Conservation (phyloP, 805 yeast species). For the Torulaspora delbrueckii region DNA sequence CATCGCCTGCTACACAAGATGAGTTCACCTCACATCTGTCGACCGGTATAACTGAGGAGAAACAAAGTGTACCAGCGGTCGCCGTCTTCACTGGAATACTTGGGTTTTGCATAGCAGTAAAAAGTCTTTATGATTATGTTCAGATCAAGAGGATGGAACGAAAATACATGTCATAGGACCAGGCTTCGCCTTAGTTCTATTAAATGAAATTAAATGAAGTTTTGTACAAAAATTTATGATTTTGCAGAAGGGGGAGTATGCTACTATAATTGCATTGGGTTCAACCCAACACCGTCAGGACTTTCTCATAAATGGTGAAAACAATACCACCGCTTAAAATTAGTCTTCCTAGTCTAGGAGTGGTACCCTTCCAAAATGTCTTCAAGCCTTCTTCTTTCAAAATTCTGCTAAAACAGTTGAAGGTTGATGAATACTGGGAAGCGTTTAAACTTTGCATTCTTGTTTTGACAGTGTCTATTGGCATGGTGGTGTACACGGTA, state of each 20-base stretch:
- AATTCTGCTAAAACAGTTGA: constrained; percentile 75
- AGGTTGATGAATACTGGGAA: constrained; percentile 62
- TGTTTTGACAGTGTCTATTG: constrained; percentile 91
- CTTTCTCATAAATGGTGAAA: constrained; percentile 91
- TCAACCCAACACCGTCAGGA: constrained; percentile 45
- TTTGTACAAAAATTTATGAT: too few relatives aligned
- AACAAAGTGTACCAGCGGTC: constrained; percentile 44
- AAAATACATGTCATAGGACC: constrained; percentile 29
- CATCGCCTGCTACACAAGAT: constrained; percentile 25
- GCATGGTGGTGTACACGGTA: constrained; percentile 92
- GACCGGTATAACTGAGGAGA: constrained; percentile 32
- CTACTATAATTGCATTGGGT: not conserved
- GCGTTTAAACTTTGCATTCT: constrained; percentile 94
- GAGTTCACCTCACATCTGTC: constrained; percentile 29
- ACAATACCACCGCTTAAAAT: constrained; percentile 95
- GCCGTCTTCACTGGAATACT: constrained; percentile 60
- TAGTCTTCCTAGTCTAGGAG: constrained; percentile 90
- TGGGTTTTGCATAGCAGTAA: constrained; percentile 61
- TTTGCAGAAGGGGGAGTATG: not conserved
- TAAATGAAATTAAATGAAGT: not conserved
- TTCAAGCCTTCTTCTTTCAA: constrained; percentile 82
- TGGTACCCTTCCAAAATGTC: constrained; percentile 97
- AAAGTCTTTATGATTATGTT: constrained; percentile 66
- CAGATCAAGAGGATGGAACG: constrained; percentile 74
- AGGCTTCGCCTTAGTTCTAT: constrained; percentile 2